Conservation (phyloP, 352 stramenopile genomes). For the Peronospora farinosa region DNA sequence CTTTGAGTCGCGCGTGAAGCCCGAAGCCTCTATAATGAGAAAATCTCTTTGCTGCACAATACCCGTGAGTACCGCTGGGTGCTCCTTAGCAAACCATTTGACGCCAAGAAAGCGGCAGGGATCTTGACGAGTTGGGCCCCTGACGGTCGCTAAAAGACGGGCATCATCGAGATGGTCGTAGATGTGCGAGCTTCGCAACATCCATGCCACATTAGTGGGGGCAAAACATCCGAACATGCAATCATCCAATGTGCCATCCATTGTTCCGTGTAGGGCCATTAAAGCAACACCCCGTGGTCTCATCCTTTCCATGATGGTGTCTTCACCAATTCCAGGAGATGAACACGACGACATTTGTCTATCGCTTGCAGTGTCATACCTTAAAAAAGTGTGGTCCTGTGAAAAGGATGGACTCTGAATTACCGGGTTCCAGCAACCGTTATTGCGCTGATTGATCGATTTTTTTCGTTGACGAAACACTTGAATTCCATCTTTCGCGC, state of each 20-base stretch:
- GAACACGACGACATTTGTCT: constrained; percentile 2
- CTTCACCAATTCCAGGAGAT: constrained; percentile 4
- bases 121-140: constrained; percentile 28
- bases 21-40: constrained; percentile 18
- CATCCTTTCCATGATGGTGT: constrained; percentile 23
- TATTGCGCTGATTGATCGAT: not conserved
- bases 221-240: constrained; percentile 41
- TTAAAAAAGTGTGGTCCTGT: no score
- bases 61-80: constrained; percentile 18
- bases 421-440: not conserved
- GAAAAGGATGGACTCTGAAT: not conserved
- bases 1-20: constrained; percentile 20
- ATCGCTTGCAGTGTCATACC: not conserved
- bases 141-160: constrained; percentile 33
- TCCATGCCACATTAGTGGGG: constrained; percentile 37
- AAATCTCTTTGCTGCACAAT: constrained; percentile 42
- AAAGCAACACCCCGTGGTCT: constrained; percentile 28
- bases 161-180: constrained; percentile 41
- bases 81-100: constrained; percentile 48
- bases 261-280: constrained; percentile 32
- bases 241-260: constrained; percentile 53
- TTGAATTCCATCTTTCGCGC: constrained; percentile 33
- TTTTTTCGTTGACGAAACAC: constrained; percentile 26
- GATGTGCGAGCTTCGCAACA: constrained; percentile 37
- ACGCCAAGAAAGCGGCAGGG: constrained; percentile 43